Evolutionary conservation across 148 eudicot species (phyloP).

Genomic region (Spergularia marina): DNA sequence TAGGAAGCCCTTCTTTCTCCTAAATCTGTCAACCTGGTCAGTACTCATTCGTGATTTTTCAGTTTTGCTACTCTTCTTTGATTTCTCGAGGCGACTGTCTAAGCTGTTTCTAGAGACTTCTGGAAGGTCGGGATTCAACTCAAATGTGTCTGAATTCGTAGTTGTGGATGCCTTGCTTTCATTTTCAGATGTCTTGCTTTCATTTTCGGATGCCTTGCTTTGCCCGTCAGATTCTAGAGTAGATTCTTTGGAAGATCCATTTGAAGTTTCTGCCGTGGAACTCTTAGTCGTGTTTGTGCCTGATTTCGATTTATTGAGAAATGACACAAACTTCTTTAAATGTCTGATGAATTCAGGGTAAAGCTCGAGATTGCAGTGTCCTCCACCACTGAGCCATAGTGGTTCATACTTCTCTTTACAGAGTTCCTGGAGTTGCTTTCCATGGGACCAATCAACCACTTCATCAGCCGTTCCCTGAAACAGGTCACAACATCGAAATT

Average conservation of each 20-base stretch:
- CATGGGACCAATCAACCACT: slow-evolving; percentile 90
- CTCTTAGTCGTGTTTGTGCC: slow-evolving; percentile 24
- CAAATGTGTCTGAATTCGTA: slow-evolving; percentile 39
- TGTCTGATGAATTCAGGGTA: slow-evolving; percentile 85
- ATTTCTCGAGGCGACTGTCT: slow-evolving; percentile 84
- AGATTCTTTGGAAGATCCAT: slow-evolving; percentile 37
- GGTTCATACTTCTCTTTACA: slow-evolving; percentile 86
- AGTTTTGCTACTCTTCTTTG: slow-evolving; percentile 65
- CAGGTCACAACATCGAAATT: not conserved
- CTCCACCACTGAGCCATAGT: slow-evolving; percentile 89
- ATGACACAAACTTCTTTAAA: slow-evolving; percentile 70
- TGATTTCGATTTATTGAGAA: slow-evolving; percentile 55
- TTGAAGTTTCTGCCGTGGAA: slow-evolving; percentile 19
- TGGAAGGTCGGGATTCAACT: slow-evolving; percentile 45
- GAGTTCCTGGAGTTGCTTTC: slow-evolving; percentile 88
- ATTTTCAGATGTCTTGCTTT: slow-evolving; percentile 26
- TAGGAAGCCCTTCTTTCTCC: slow-evolving; percentile 61
- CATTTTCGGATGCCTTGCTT: slow-evolving; percentile 26
- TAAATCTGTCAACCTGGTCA: slow-evolving; percentile 64
- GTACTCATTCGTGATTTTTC: slow-evolving; percentile 88
- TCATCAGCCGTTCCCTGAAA: slow-evolving; percentile 89
- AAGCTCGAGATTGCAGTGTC: slow-evolving; percentile 92
- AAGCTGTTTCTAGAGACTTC: slow-evolving; percentile 84
- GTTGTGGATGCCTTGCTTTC: slow-evolving; percentile 37
- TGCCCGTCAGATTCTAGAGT: slow-evolving; percentile 41